Conservation (phyloP, 2,329 filamentous ascomycete genomes). For the Arachnomyces sp. region DNA sequence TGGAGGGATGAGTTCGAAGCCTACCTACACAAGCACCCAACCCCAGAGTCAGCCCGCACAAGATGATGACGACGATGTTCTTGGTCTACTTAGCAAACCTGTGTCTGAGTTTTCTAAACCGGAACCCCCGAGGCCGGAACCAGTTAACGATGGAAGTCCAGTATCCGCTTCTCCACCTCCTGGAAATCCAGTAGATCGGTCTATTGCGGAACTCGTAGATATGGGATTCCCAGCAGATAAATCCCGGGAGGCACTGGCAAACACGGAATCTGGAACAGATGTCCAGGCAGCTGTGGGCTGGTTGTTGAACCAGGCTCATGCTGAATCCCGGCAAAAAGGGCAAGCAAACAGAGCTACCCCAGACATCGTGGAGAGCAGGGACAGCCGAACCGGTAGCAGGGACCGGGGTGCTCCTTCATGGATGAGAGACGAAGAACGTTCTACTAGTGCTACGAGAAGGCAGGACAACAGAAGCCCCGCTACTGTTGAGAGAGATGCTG, state of each 20-base stretch:
- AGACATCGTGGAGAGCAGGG: slow-evolving; percentile 16
- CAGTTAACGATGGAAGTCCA: slow-evolving; percentile 14
- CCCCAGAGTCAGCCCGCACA: slow-evolving; percentile 37
- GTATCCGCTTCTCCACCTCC: slow-evolving; percentile 10
- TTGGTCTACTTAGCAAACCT: slow-evolving; percentile 53
- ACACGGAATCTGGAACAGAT: slow-evolving; percentile 70
- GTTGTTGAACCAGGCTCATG: slow-evolving; percentile 84
- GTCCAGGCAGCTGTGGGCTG: slow-evolving; percentile 81
- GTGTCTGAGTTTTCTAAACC: slow-evolving; percentile 42
- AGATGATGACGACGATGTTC: slow-evolving; percentile 54
- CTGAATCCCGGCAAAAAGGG: slow-evolving; percentile 66
- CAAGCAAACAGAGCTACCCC: slow-evolving; percentile 19
- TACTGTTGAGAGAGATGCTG: slow-evolving; percentile 59
- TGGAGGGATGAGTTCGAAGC: slow-evolving; percentile 50
- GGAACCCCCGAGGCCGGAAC: slow-evolving; percentile 9
- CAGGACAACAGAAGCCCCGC: slow-evolving; percentile 29
- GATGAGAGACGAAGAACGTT: slow-evolving; percentile 51
- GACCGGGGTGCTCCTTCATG: slow-evolving; percentile 46
- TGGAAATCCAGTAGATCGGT: slow-evolving; percentile 57
- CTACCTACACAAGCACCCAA: slow-evolving; percentile 33
- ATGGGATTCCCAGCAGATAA: slow-evolving; percentile 89
- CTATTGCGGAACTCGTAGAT: slow-evolving; percentile 80
- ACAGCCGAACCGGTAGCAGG: slow-evolving; percentile 7
- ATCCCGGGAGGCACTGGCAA: slow-evolving; percentile 67
- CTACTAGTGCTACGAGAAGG: slow-evolving; percentile 6